Conservation (phyloP, 371 early-diverging fungal genomes). For the Mucor circinelloides region DNA sequence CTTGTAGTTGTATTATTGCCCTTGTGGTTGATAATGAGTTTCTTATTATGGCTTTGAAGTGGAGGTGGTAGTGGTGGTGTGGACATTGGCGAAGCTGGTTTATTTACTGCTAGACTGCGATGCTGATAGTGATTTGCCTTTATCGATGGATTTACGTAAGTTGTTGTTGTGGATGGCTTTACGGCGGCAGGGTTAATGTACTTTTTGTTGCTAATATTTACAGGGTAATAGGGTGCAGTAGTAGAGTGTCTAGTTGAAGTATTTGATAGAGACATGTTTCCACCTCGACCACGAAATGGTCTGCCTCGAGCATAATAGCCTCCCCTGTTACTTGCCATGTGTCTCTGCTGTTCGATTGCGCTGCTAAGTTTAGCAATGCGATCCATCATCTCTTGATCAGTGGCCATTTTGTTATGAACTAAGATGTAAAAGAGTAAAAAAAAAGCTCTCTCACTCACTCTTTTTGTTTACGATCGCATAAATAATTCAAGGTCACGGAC, state of each 20-base stretch:
- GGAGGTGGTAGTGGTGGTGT: neutral
- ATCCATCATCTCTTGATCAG: slow-evolving; percentile 37
- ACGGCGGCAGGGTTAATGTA: neutral
- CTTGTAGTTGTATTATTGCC: neutral
- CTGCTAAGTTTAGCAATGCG: slow-evolving; percentile 38
- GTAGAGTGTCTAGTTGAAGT: neutral
- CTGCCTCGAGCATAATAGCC: neutral
- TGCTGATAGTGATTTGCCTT: neutral
- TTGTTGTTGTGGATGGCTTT: slow-evolving; percentile 4
- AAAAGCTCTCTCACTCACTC: neutral
- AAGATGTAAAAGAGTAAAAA: neutral
- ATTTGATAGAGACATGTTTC: slow-evolving; percentile 3
- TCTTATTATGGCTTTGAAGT: slow-evolving; percentile 17
- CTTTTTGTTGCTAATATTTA: neutral
- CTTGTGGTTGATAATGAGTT: slow-evolving; percentile 15
- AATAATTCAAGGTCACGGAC: neutral
- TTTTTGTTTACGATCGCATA: neutral
- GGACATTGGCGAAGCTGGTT: neutral
- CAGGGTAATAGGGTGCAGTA: slow-evolving; percentile 1
- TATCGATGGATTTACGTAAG: neutral
- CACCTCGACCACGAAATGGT: slow-evolving; percentile 5
- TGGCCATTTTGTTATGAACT: slow-evolving; percentile 15
- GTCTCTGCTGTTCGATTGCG: slow-evolving; percentile 36
- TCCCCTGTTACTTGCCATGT: slow-evolving; percentile 9
- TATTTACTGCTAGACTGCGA: neutral